phyloP scores from a whole-genome alignment of 768 basidiomycete species.

The Collybia sordida region DNA sequence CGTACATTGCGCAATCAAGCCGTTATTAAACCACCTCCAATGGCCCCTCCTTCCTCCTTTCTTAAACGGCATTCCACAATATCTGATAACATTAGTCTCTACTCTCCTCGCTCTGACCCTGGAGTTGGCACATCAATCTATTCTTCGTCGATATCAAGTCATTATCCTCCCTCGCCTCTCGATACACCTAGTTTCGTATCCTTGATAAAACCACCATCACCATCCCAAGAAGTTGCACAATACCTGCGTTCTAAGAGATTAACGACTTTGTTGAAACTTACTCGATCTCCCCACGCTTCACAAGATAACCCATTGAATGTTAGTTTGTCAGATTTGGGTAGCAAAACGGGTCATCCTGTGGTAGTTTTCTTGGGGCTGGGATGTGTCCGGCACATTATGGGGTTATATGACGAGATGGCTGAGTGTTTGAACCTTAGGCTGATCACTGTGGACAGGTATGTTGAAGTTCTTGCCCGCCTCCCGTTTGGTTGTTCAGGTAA shows the following conservation, averaged over 20 bases:
- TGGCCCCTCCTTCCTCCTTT: conserved; percentile 39
- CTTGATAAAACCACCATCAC: conserved; percentile 40
- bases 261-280: conserved; percentile 79
- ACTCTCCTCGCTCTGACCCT: conserved; percentile 57
- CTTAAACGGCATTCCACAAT: conserved; percentile 49
- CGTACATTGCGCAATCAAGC: conserved; percentile 65
- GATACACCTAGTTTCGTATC: conserved; percentile 38
- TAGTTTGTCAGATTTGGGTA: conserved; percentile 92
- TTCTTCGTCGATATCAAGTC: conserved; percentile 49
- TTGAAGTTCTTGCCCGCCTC: conserved; percentile 5
- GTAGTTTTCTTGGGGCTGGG: conserved; percentile 92
- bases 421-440: conserved; percentile 81
- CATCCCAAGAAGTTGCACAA: conserved; percentile 75
- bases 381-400: conserved; percentile 93
- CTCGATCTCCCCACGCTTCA: conserved; percentile 77
- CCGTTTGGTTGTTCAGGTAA: conserved; percentile 11
- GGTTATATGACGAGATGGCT: conserved; percentile 96
- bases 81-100: conserved; percentile 56
- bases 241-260: conserved; percentile 86
- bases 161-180: conserved; percentile 47
- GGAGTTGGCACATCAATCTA: conserved; percentile 49
- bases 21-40: conserved; percentile 34
- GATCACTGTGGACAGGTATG: conserved; percentile 90
- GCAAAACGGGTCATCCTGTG: conserved; percentile 81
- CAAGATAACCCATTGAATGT: conserved; percentile 74